Conservation (phyloP, 495 filamentous ascomycete species). For the Neurospora sp. region DNA sequence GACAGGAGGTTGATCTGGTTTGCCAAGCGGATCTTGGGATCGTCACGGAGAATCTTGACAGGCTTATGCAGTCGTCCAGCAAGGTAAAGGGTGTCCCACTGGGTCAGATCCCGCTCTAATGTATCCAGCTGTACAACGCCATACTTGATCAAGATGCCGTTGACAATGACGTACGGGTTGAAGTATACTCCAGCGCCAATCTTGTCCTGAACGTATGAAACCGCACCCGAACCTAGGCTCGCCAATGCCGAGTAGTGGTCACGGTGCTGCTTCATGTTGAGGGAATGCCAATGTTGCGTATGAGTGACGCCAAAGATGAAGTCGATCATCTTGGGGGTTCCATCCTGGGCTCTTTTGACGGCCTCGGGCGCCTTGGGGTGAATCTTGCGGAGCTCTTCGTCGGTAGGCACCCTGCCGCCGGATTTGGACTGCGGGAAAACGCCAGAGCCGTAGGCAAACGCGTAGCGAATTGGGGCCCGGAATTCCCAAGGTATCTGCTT, state of each 20-base stretch:
- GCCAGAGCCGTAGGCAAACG: conserved; percentile 93
- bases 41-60: conserved; percentile 92
- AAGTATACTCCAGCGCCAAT: conserved; percentile 95
- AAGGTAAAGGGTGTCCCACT: conserved; percentile 89
- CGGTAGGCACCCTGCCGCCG: conserved; percentile 33
- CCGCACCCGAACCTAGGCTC: conserved; percentile 72
- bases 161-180: conserved; percentile 91
- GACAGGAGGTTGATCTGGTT: conserved; percentile 94
- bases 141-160: conserved; percentile 94
- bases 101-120: conserved; percentile 69
- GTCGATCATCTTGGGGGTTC: conserved; percentile 91
- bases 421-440: conserved; percentile 73
- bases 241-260: conserved; percentile 86
- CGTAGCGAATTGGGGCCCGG: conserved; percentile 85
- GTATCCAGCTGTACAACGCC: conserved; percentile 89
- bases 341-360: conserved; percentile 70
- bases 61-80: conserved; percentile 94
- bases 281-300: conserved; percentile 91
- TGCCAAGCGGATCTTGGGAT: conserved; percentile 78
- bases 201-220: conserved; percentile 75
- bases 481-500: conserved; percentile 89
- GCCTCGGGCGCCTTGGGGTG: conserved; percentile 71
- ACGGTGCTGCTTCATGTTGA: conserved; percentile 80
- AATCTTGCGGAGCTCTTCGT: conserved; percentile 45
- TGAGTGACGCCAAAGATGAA: conserved; percentile 95